phyloP scores from a whole-genome alignment of 257 asterid genomes.

The Leonotis leonurus region DNA sequence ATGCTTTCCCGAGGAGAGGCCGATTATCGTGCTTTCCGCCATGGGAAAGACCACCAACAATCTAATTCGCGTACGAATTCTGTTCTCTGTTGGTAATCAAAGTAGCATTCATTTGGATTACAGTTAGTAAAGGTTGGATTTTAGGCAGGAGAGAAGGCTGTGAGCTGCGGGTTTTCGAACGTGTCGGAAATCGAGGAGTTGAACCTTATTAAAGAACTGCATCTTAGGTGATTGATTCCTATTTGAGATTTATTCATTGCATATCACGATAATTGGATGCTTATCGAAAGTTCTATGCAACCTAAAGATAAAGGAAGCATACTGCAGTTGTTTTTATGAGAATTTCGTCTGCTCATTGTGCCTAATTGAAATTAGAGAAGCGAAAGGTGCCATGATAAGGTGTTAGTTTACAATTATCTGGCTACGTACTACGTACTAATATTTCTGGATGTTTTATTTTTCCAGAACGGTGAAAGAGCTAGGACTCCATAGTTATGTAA shows the following conservation, averaged over 20 bases:
- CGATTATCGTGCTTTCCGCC: slow-evolving; percentile 78
- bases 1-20: slow-evolving; percentile 75
- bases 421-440: neutral
- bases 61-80: slow-evolving; percentile 39
- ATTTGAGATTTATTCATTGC: neutral
- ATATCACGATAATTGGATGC: neutral
- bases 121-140: slow-evolving; percentile 4
- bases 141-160: slow-evolving; percentile 76
- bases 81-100: neutral
- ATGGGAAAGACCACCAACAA: slow-evolving; percentile 84
- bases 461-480: slow-evolving; percentile 53
- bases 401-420: neutral
- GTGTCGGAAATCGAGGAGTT: slow-evolving; percentile 54
- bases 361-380: neutral
- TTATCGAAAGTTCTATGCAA: neutral
- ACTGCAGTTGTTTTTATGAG: neutral
- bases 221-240: slow-evolving; percentile 50
- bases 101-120: neutral
- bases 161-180: slow-evolving; percentile 51
- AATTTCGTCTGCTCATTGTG: neutral
- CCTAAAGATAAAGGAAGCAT: neutral
- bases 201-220: slow-evolving; percentile 43
- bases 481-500: slow-evolving; percentile 34
- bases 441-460: neutral
- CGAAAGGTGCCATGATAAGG: neutral